Conservation (phyloP, 2,329 filamentous ascomycete species). For the Beauveria caledonica region DNA sequence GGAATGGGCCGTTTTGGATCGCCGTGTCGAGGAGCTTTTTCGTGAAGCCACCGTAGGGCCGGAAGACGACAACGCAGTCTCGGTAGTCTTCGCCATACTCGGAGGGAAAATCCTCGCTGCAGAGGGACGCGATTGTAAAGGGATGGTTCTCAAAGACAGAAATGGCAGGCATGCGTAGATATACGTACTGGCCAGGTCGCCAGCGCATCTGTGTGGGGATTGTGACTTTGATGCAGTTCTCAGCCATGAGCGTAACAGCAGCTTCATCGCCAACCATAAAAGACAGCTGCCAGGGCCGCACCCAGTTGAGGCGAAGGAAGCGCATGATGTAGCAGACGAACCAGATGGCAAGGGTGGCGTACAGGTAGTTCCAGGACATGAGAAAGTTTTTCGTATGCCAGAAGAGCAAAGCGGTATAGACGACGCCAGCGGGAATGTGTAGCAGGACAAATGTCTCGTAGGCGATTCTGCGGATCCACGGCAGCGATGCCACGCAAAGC, state of each 20-base stretch:
- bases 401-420: slow-evolving; percentile 79
- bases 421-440: slow-evolving; percentile 72
- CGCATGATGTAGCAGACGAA: slow-evolving; percentile 63
- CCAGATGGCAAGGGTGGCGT: slow-evolving; percentile 73
- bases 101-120: slow-evolving; percentile 87
- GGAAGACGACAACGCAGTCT: slow-evolving; percentile 85
- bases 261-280: slow-evolving; percentile 89
- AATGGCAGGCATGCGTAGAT: slow-evolving; percentile 87
- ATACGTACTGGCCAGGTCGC: slow-evolving; percentile 91
- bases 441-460: slow-evolving; percentile 82
- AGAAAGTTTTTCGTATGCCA: slow-evolving; percentile 96
- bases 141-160: slow-evolving; percentile 88
- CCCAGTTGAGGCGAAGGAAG: slow-evolving; percentile 84
- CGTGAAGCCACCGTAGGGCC: slow-evolving; percentile 87
- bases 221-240: slow-evolving; percentile 92
- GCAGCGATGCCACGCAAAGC: slow-evolving; percentile 78
- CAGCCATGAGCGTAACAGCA: slow-evolving; percentile 78
- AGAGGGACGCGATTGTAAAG: slow-evolving; percentile 88
- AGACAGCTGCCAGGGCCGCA: slow-evolving; percentile 66
- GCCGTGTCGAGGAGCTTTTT: slow-evolving; percentile 75
- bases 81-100: slow-evolving; percentile 82
- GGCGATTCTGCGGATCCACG: slow-evolving; percentile 63
- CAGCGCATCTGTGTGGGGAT: slow-evolving; percentile 89
- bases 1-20: slow-evolving; percentile 77
- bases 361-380: slow-evolving; percentile 84